Base-by-base conservation (phyloP, 1,284 basidiomycete species). In the Phylloporus sp. region DNA sequence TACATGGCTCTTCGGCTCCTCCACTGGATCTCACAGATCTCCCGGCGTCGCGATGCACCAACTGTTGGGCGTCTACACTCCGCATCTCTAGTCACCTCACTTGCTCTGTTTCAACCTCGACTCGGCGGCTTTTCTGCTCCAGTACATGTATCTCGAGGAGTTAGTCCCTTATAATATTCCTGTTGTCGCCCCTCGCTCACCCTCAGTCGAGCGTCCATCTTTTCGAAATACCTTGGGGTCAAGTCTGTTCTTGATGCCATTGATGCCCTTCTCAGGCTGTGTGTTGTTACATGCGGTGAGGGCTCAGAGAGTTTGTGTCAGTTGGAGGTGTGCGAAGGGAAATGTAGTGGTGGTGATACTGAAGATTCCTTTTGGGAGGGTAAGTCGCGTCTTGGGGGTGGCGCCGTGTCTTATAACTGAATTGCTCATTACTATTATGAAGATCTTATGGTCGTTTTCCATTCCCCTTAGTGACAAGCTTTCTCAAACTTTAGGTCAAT, bases 141-240 rank as follows among this genome's bases (percentile, higher is more conserved):
- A 70, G n/a, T 85, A 82, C 67, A 73, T 70, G 1, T 74, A 70
- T 44, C 75, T 85, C 29, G 72, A 79, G 63, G 83, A 85, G 60
- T 68, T 85, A n/a, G 65, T 80, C 22, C 56, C 84, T 28, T 72
- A 78, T 42, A 77, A 75, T 34, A 65, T n/a, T n/a, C n/a, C n/a
- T n/a, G n/a, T n/a, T n/a, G n/a, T 82, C 10, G 79, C 82, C 18
- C 61, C 60, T 6, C 63, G 63, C n/a, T n/a, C n/a, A 4, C 72
- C 84, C 20, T 77, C 83, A 82, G 62, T 81, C n/a, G n/a, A n/a
- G n/a, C n/a, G 82, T 63, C 65, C 82, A 10, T 72, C 74, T 47
- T 79, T 81, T 68, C 70, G 78, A 58, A 78, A 79, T 61, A 72
- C 74, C 58, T 70, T 37, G 71, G 70, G 26, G 64, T 82, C 29